A percentile compares a stretch with the other conserved stretches of the same genome.
These are phyloP conservation scores for Rhizopogon sp. DNA, from an alignment of 768 basidiomycete genomes.

Conservation along the genomic window DNA sequence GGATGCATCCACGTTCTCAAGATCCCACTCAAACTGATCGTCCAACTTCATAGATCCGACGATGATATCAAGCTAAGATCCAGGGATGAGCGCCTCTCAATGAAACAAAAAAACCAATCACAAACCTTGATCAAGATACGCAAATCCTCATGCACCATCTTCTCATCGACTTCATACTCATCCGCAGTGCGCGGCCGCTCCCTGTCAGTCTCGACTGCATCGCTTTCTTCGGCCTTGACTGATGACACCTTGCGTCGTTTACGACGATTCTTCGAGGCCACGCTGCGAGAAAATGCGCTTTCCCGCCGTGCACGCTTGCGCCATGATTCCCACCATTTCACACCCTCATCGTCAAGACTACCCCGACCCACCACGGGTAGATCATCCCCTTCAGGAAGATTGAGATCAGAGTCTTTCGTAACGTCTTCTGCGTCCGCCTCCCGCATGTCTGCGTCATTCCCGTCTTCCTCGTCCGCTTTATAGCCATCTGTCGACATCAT, in stretches of 20 bases:
- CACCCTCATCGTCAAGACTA: constrained; percentile 42
- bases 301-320: constrained; percentile 42
- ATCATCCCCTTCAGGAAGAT: constrained; percentile 19
- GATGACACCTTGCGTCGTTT: constrained; percentile 38
- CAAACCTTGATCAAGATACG: constrained; percentile 85
- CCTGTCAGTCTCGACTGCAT: constrained; percentile 25
- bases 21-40: constrained; percentile 98
- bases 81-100: background rate
- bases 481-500: constrained; percentile 16
- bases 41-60: constrained; percentile 90
- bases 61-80: constrained; percentile 82
- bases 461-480: constrained; percentile 22
- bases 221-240: constrained; percentile 20
- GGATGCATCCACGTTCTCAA: constrained; percentile 71
- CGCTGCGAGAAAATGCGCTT: constrained; percentile 19
- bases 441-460: constrained; percentile 13
- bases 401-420: constrained; percentile 18
- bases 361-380: constrained; percentile 29
- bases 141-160: constrained; percentile 75
- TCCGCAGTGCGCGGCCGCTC: constrained; percentile 51
- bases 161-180: constrained; percentile 63
- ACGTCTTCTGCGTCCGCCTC: constrained; percentile 6
- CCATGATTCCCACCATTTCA: constrained; percentile 71
- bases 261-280: constrained; percentile 25
- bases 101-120: constrained; percentile 1